Conservation (phyloP, 2,329 filamentous ascomycete species). For the Colletotrichum paranaense region DNA sequence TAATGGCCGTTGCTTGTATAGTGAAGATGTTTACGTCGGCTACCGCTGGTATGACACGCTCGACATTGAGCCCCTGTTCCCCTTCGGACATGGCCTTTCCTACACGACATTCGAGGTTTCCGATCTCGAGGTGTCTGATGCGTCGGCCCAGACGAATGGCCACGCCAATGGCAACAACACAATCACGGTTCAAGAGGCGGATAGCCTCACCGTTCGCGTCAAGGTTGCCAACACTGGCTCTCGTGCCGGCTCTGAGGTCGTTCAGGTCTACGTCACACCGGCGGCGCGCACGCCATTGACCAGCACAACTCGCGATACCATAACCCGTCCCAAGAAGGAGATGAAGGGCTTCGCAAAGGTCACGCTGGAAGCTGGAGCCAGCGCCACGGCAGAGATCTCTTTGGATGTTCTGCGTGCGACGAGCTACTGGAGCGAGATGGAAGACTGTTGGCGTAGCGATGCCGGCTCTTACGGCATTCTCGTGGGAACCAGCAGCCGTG, state of each 20-base stretch:
- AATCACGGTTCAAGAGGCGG: slow-evolving; percentile 54
- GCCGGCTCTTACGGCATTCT: slow-evolving; percentile 50
- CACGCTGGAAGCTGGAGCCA: slow-evolving; percentile 48
- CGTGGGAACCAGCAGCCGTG: slow-evolving; percentile 47
- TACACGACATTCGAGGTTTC: slow-evolving; percentile 72
- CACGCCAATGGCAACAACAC: slow-evolving; percentile 38
- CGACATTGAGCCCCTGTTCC: slow-evolving; percentile 64
- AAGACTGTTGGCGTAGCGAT: slow-evolving; percentile 51
- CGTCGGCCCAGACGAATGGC: slow-evolving; percentile 49
- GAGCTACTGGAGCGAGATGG: slow-evolving; percentile 54
- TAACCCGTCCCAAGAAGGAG: slow-evolving; percentile 53
- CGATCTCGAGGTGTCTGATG: slow-evolving; percentile 53
- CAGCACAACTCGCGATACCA: slow-evolving; percentile 35
- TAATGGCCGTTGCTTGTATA: slow-evolving; percentile 74
- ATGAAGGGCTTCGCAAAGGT: slow-evolving; percentile 58
- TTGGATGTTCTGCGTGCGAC: slow-evolving; percentile 48
- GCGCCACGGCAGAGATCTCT: slow-evolving; percentile 42
- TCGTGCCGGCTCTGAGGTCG: slow-evolving; percentile 41
- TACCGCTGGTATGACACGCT: slow-evolving; percentile 75
- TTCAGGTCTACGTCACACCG: slow-evolving; percentile 46
- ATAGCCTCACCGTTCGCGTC: slow-evolving; percentile 48
- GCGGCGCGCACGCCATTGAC: slow-evolving; percentile 38
- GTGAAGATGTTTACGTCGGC: slow-evolving; percentile 79
- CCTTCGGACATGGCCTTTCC: slow-evolving; percentile 76
- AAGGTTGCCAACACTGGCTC: slow-evolving; percentile 52